phyloP scores from a whole-genome alignment of 306 rosid genomes.

The Canavalia ensiformis region DNA sequence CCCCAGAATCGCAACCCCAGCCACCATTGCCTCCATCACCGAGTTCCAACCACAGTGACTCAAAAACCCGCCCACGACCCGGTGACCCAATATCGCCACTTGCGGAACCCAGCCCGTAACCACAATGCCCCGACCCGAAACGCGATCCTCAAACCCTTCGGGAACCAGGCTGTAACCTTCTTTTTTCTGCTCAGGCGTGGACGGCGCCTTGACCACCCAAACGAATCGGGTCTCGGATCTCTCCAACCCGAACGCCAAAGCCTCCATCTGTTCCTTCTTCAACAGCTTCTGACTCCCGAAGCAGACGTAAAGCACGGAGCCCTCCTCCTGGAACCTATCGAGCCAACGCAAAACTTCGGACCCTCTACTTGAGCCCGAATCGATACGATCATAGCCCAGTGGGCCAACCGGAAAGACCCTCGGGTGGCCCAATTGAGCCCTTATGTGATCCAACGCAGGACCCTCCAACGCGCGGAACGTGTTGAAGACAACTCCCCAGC shows the following conservation, averaged over 20 bases:
- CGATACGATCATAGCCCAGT: constrained; percentile 29
- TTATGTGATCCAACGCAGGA: constrained; percentile 38
- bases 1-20: constrained; percentile 62
- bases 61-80: constrained; percentile 51
- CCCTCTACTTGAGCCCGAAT: not conserved
- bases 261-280: constrained; percentile 62
- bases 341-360: constrained; percentile 43
- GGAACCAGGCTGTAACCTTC: constrained; percentile 57
- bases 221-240: constrained; percentile 56
- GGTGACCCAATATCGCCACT: constrained; percentile 41
- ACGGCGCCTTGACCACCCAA: constrained; percentile 65
- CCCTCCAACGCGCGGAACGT: constrained; percentile 58
- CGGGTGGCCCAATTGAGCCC: not conserved
- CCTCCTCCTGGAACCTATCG: constrained; percentile 58
- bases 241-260: constrained; percentile 74
- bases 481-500: constrained; percentile 67
- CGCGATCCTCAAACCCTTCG: constrained; percentile 61
- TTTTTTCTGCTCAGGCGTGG: not conserved
- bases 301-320: constrained; percentile 73
- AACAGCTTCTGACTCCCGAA: constrained; percentile 80
- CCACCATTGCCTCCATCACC: constrained; percentile 58
- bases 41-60: constrained; percentile 63
- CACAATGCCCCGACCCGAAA: constrained; percentile 58
- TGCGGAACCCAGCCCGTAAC: constrained; percentile 54
- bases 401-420: constrained; percentile 64